Base-by-base conservation (phyloP, 257 asterid genomes). In the Fraxinus cuspidata region DNA sequence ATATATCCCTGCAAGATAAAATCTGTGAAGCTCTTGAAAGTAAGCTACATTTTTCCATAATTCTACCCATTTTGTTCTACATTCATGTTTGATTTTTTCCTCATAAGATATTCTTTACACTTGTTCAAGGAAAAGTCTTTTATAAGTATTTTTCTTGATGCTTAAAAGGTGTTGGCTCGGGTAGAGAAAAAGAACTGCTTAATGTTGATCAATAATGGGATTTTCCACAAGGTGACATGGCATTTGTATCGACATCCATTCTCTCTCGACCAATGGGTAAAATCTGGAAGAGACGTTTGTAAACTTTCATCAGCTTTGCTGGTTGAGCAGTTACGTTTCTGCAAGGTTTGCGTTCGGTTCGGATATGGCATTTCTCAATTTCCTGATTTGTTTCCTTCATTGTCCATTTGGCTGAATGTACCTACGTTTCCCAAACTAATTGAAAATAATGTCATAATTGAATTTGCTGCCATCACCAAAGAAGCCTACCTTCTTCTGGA, bases 311-410 rank as follows among this genome's bases (percentile, higher is more conserved):
- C 99, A 12, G 87, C 89, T 44, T 88, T 96, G 80, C 80, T 92
- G 82, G 97, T 93, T 58, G 98, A 96, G 80, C 99, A 92, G 80
- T 86, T 93, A 74, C 96, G 97, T 47, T 81, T 96, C 32, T 93
- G 91, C 96, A 93, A 84, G 87, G 97, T 88, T 85, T 89, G 93
- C 79, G 75, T 92, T 65, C 84, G 64, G 64, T 87, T 92, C 58
- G 97, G 99, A 60, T 85, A 83, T 79, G 83, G 83, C 81, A 86
- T 88, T 53, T 90, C 97, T 31, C 90, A 89, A 78, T 90, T 90
- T 84, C 74, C 90, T 21, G 88, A 88, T 76, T 75, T 93, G 31
- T 91, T 90, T 80, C 84, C 97, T 27, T 86, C 94, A 78, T 78
- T 96, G 72, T 86, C 91, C 82, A 86, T 86, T 69, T 93, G 98